Evolutionary conservation across 2,329 filamentous ascomycete species (phyloP).

Genomic region (Thelonectria rubi): DNA sequence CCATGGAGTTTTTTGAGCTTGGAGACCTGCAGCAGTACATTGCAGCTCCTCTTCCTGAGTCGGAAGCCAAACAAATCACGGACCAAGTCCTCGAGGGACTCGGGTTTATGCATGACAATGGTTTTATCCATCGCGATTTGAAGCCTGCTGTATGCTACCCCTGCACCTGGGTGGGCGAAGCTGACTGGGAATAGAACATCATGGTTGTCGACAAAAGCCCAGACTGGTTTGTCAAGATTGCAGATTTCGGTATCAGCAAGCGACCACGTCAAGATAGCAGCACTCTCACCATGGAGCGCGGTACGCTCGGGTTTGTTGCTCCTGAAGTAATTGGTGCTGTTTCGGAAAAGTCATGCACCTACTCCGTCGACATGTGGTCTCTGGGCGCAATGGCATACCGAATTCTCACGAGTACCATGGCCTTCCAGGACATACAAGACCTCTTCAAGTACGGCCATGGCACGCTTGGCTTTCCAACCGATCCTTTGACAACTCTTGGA

Average conservation of each 20-base stretch:
- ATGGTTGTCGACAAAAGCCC: not conserved
- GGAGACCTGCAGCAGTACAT: conserved; percentile 1
- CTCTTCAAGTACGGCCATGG: no score
- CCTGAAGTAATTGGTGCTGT: no score
- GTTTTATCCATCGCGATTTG: conserved; percentile 2
- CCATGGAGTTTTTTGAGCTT: conserved; percentile 1
- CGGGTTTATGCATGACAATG: not conserved
- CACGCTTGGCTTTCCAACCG: no score
- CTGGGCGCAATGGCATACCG: no score
- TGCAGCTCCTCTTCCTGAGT: not conserved
- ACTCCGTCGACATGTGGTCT: no score
- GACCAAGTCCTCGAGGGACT: not conserved
- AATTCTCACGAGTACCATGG: no score
- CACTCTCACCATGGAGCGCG: no score
- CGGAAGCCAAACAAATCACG: not conserved
- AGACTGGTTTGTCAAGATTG: not conserved
- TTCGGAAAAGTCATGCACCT: no score
- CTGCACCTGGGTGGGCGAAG: no score
- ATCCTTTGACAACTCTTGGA: no score
- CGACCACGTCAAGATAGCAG: not conserved
- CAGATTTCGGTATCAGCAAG: not conserved
- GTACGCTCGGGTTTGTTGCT: no score
- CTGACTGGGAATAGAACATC: not conserved
- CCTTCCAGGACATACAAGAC: no score
- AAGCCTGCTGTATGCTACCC: not conserved